These are phyloP conservation scores for Amauroascus niger DNA, from an alignment of 2,329 filamentous ascomycete genomes.

Conservation along the genomic window DNA sequence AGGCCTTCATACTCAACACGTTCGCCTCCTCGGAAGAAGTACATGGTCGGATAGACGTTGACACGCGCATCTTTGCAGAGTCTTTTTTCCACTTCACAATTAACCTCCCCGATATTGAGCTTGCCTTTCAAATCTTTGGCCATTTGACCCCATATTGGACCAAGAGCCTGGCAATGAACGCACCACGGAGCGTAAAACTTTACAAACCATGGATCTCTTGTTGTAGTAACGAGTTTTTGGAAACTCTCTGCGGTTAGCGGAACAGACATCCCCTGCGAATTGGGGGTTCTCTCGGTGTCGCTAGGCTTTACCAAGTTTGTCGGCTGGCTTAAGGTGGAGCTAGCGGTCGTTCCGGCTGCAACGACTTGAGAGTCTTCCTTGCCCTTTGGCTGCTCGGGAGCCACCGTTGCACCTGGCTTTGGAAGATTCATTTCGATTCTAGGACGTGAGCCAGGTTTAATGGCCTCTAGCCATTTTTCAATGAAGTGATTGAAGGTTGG, in stretches of 20 bases:
- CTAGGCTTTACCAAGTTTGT: conserved; percentile 6
- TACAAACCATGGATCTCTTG: conserved; percentile 90
- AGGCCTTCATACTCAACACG: conserved; percentile 88
- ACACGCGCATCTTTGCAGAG: conserved; percentile 89
- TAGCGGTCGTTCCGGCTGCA: conserved; percentile 32
- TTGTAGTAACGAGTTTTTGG: conserved; percentile 72
- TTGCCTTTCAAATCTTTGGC: conserved; percentile 82
- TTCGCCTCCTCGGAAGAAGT: conserved; percentile 88
- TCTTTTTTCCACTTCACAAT: conserved; percentile 74
- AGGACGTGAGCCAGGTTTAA: conserved; percentile 71
- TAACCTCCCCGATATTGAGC: conserved; percentile 90
- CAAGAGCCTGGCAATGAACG: conserved; percentile 86
- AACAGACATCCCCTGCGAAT: conserved; percentile 65
- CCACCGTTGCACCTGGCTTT: conserved; percentile 50
- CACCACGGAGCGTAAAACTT: conserved; percentile 99
- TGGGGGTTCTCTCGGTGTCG: conserved; percentile 42
- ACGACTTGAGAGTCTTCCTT: conserved; percentile 31
- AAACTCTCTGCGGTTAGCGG: conserved; percentile 75
- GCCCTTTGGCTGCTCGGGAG: conserved; percentile 24
- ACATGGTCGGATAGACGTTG: conserved; percentile 72
- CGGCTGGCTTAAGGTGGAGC: conserved; percentile 18
- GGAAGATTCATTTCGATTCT: conserved; percentile 58
- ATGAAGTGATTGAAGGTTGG: conserved; percentile 57
- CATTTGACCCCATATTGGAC: conserved; percentile 79
- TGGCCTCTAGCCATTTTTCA: conserved; percentile 65